Percentiles rank a stretch among this genome's conserved stretches.
phyloP scores from a whole-genome alignment of 148 eudicot species.

The Chenopodium berlandieri region DNA sequence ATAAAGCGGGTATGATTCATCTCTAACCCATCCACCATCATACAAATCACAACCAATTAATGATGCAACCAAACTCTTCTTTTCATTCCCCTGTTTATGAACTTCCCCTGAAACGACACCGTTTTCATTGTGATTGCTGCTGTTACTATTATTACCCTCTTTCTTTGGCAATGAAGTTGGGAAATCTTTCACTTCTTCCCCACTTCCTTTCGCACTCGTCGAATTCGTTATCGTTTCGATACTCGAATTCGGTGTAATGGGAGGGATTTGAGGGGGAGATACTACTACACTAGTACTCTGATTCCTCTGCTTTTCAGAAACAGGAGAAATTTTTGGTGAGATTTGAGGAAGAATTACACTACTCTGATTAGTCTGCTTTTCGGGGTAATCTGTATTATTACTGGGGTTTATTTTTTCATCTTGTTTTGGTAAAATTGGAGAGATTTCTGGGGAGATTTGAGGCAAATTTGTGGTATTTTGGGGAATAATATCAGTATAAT shows the following conservation, averaged over 20 bases:
- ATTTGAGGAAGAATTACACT: slow-evolving; percentile 14
- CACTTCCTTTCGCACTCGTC: slow-evolving; percentile 8
- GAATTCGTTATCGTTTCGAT: slow-evolving; percentile 11
- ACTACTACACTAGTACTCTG: background rate
- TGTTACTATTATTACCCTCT: slow-evolving; percentile 15
- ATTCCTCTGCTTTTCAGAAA: slow-evolving; percentile 4
- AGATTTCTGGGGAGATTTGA: background rate
- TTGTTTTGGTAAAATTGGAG: background rate
- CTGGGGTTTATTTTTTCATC: background rate
- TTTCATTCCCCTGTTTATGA: slow-evolving; percentile 25
- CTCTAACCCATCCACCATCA: slow-evolving; percentile 68
- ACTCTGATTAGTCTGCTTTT: slow-evolving; percentile 9
- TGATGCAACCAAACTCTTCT: slow-evolving; percentile 34
- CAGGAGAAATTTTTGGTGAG: slow-evolving; percentile 3
- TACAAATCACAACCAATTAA: slow-evolving; percentile 64
- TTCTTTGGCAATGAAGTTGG: background rate
- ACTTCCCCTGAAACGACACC: slow-evolving; percentile 5
- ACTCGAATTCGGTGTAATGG: slow-evolving; percentile 4
- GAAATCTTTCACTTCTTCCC: slow-evolving; percentile 24
- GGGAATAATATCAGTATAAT: background rate
- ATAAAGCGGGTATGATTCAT: slow-evolving; percentile 68
- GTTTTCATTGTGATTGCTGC: slow-evolving; percentile 10
- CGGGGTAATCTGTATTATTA: background rate
- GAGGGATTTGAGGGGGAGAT: slow-evolving; percentile 4
- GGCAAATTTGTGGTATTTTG: background rate